Conservation (phyloP, 148 eudicot genomes). For the Vaccinium myrtillus region DNA sequence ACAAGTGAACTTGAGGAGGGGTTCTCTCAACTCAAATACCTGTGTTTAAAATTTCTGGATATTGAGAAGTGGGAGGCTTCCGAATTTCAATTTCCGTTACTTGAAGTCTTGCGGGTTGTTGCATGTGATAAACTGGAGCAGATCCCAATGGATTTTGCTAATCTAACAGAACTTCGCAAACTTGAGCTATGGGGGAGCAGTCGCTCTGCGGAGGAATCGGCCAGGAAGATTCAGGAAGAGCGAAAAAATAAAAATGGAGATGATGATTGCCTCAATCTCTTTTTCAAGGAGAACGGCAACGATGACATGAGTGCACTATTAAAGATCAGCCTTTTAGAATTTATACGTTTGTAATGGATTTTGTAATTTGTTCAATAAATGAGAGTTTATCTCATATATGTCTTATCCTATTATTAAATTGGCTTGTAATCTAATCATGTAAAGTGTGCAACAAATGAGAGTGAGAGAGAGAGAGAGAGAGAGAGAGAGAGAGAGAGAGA, state of each 20-base stretch:
- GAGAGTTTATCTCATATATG: too few species aligned
- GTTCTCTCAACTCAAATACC: background rate
- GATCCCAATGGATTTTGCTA: background rate
- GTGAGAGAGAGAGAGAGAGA: too few species aligned
- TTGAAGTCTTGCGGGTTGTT: background rate
- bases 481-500: too few species aligned
- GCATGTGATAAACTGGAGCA: background rate
- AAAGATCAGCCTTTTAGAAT: too few species aligned
- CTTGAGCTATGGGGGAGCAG: rapidly evolving
- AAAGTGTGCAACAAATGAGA: too few species aligned
- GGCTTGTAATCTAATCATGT: too few species aligned
- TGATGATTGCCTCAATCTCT: background rate
- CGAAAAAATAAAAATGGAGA: background rate
- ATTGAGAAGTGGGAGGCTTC: background rate
- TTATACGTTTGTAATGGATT: too few species aligned
- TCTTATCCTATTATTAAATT: too few species aligned
- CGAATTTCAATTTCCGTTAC: background rate
- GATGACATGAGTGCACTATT: too few species aligned
- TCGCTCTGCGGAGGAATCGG: background rate
- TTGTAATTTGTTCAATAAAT: too few species aligned
- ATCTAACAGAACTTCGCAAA: background rate
- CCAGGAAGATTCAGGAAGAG: background rate
- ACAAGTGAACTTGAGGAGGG: background rate
- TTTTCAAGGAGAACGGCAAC: too few species aligned
- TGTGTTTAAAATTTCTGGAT: background rate